A percentile compares a stretch with the other conserved stretches of the same genome.
These are phyloP conservation scores for Geotrichum aggregatum DNA, from an alignment of 1,139 yeast species.

Conservation along the genomic window DNA sequence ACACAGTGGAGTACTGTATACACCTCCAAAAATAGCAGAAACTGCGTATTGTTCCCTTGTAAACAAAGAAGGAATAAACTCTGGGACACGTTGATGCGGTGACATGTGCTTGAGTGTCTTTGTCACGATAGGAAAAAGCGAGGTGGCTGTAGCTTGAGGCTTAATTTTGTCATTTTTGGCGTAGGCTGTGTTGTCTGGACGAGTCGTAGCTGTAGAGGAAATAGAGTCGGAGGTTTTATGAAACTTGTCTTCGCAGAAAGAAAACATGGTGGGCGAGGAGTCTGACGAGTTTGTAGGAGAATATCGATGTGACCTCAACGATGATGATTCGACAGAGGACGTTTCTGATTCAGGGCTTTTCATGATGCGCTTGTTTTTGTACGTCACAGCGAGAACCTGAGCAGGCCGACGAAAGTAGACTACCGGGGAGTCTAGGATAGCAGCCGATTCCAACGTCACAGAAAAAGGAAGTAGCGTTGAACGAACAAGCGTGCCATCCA, in stretches of 20 bases:
- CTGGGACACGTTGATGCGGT: constrained; percentile 14
- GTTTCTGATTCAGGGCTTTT: not conserved
- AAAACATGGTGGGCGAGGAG: not conserved
- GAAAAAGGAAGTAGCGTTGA: constrained; percentile 9
- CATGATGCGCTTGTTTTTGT: constrained; percentile 14
- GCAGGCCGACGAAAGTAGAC: constrained; percentile 16
- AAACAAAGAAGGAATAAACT: constrained; percentile 9
- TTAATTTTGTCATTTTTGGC: not conserved
- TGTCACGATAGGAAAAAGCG: constrained; percentile 16
- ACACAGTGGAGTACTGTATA: constrained; percentile 11
- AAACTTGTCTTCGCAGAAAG: not conserved
- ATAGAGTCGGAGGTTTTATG: not conserved
- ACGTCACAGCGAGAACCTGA: constrained; percentile 7
- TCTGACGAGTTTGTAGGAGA: constrained; percentile 1
- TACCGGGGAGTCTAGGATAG: constrained; percentile 20
- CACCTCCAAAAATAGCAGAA: constrained; percentile 19
- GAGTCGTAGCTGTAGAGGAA: not conserved
- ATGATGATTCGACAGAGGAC: not conserved
- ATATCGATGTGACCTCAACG: not conserved
- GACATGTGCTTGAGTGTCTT: constrained; percentile 10
- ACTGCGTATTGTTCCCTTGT: constrained; percentile 15
- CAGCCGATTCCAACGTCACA: constrained; percentile 4
- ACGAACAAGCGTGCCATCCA: constrained; percentile 11
- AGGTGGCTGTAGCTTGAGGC: constrained; percentile 3
- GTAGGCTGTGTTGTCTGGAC: not conserved